Evolutionary conservation across 305 asterid genomes (phyloP).

Genomic region (Fraxinus albicans): DNA sequence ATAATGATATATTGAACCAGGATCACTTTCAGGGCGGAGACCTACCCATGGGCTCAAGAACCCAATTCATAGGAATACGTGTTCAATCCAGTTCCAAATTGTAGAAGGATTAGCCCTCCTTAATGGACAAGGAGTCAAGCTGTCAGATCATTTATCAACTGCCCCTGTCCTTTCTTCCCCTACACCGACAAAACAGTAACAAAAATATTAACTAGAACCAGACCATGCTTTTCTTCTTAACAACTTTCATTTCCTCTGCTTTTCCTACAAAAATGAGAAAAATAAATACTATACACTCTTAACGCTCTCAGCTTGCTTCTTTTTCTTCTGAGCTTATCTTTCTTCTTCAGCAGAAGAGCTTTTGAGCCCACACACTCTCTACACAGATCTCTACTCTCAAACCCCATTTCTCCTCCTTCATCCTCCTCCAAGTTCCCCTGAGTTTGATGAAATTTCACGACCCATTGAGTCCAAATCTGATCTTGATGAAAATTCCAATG

Average conservation of each 20-base stretch:
- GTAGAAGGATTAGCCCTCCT: no score
- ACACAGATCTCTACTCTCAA: slow-evolving; percentile 35
- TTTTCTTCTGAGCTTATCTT: slow-evolving; percentile 38
- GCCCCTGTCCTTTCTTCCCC: background rate
- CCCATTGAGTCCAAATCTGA: slow-evolving; percentile 21
- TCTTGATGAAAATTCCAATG: slow-evolving; percentile 19
- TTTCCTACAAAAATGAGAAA: slow-evolving; percentile 11
- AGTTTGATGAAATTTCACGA: slow-evolving; percentile 15
- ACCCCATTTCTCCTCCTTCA: slow-evolving; percentile 14
- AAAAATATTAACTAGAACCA: background rate
- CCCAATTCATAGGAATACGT: no score
- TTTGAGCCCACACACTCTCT: slow-evolving; percentile 41
- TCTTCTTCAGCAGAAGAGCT: slow-evolving; percentile 44
- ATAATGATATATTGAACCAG: no score
- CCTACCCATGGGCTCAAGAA: no score
- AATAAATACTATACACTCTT: slow-evolving; percentile 33
- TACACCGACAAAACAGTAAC: background rate
- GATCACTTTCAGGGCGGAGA: no score
- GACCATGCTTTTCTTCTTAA: slow-evolving; percentile 39
- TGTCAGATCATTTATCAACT: background rate
- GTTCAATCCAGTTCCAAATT: no score
- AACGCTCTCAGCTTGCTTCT: slow-evolving; percentile 31
- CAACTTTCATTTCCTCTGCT: slow-evolving; percentile 23
- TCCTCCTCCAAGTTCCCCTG: slow-evolving; percentile 12
- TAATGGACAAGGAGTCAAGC: no score